Percentiles rank a stretch among this genome's conserved stretches.
Conservation (phyloP, 371 early-diverging fungal genomes). For the Dichotomocladium elegans region DNA sequence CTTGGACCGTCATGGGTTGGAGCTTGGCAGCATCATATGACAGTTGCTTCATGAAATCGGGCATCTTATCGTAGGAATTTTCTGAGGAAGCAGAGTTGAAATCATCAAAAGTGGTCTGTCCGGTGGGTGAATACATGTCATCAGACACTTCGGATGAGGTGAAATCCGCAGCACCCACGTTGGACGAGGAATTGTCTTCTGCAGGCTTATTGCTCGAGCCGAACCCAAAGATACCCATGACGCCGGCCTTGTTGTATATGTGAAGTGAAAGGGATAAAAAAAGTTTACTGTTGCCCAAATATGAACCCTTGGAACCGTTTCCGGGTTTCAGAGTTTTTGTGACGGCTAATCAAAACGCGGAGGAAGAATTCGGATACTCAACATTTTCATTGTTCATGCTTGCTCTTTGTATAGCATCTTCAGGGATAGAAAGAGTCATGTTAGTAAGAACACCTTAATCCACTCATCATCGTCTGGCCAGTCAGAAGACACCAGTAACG, state of each 20-base stretch:
- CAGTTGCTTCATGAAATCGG: conserved; percentile 51
- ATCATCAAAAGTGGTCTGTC: conserved; percentile 9
- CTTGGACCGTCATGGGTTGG: conserved; percentile 57
- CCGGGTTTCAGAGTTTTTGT: neutral
- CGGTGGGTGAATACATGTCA: conserved; percentile 30
- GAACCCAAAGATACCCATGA: conserved; percentile 27
- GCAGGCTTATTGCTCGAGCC: conserved; percentile 14
- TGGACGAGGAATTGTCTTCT: neutral
- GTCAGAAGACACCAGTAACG: too few species aligned
- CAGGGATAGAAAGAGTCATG: too few species aligned
- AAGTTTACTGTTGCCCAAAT: too few species aligned
- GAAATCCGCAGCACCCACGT: conserved; percentile 4
- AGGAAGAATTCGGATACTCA: too few species aligned
- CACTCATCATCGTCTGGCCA: too few species aligned
- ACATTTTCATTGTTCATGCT: too few species aligned
- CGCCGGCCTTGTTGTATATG: neutral
- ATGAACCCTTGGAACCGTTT: too few species aligned
- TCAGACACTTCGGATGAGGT: conserved; percentile 8
- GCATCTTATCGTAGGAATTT: conserved; percentile 50
- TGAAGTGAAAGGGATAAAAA: neutral
- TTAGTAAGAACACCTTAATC: too few species aligned
- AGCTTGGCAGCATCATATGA: conserved; percentile 49
- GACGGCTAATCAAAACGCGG: too few species aligned
- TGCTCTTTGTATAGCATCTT: too few species aligned
- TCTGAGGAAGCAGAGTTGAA: conserved; percentile 3